These are phyloP conservation scores for Cronartium quercuum DNA, from an alignment of 1,284 basidiomycete genomes.

Conservation along the genomic window DNA sequence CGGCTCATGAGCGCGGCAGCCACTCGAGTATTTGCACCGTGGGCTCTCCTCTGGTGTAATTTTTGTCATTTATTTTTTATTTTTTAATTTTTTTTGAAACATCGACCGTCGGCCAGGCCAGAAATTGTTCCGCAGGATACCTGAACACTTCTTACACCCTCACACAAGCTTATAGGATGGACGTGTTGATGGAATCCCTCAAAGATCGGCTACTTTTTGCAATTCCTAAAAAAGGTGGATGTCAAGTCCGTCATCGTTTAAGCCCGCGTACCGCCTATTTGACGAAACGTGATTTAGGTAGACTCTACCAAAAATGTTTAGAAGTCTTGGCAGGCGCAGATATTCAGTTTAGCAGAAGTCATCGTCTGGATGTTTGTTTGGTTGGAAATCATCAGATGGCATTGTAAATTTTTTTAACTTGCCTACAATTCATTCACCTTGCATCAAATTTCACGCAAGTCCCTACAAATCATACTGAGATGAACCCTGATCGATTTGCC, in stretches of 20 bases:
- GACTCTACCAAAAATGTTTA: constrained; percentile 87
- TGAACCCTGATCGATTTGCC: neutral
- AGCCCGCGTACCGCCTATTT: constrained; percentile 15
- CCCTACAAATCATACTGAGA: constrained; percentile 4
- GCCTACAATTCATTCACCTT: neutral
- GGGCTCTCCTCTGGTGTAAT: too few species aligned
- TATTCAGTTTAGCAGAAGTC: constrained; percentile 84
- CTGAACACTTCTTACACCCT: neutral
- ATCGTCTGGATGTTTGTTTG: constrained; percentile 84
- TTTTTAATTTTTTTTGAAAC: too few species aligned
- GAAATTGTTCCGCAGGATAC: neutral
- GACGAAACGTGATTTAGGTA: constrained; percentile 54
- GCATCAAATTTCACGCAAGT: neutral
- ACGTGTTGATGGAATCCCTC: constrained; percentile 56
- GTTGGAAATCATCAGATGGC: constrained; percentile 89
- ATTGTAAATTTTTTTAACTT: constrained; percentile 56
- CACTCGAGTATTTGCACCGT: too few species aligned
- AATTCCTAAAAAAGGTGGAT: constrained; percentile 89
- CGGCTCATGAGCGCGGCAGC: too few species aligned
- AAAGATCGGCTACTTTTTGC: constrained; percentile 79
- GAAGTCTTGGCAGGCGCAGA: constrained; percentile 84
- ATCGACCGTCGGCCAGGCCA: too few species aligned
- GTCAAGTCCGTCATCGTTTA: neutral
- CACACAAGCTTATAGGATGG: constrained; percentile 40
- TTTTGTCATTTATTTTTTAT: too few species aligned